Evolutionary conservation across 768 basidiomycete species (phyloP).

Genomic region (Symmetrospora coprosmae): DNA sequence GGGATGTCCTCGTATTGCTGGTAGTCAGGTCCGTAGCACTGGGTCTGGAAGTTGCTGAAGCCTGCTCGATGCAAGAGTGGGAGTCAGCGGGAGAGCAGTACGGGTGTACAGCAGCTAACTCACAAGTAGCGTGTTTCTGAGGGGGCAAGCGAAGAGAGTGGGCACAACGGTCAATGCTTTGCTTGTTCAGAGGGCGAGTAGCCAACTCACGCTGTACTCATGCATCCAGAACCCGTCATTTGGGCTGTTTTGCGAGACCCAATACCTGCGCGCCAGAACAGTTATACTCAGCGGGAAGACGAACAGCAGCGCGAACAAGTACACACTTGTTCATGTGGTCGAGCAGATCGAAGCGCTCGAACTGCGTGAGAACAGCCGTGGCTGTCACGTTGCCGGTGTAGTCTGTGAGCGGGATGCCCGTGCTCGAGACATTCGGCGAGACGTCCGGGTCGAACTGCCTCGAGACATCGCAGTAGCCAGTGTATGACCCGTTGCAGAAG

Average conservation of each 20-base stretch:
- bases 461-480: conserved; percentile 15
- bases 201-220: conserved; percentile 1
- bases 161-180: too few species aligned
- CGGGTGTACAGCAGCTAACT: neutral
- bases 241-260: neutral
- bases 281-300: neutral
- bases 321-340: conserved; percentile 16
- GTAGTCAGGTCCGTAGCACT: conserved; percentile 10
- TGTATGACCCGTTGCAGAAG: conserved; percentile 18
- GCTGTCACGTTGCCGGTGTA: conserved; percentile 16
- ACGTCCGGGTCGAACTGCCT: conserved; percentile 5
- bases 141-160: neutral
- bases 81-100: neutral
- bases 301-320: neutral
- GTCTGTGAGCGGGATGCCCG: neutral
- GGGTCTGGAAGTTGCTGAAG: neutral
- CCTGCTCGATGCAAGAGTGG: neutral
- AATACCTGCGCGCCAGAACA: conserved; percentile 1
- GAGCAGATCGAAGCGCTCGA: conserved; percentile 5
- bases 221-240: conserved; percentile 21
- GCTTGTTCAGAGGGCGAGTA: too few species aligned
- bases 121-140: conserved; percentile 18
- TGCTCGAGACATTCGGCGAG: conserved; percentile 4
- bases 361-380: neutral
- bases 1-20: conserved; percentile 31